A percentile compares a stretch with the other conserved stretches of the same genome.
These are phyloP conservation scores for Trichophyton verrucosum DNA, from an alignment of 2,329 filamentous ascomycete genomes.

Conservation along the genomic window DNA sequence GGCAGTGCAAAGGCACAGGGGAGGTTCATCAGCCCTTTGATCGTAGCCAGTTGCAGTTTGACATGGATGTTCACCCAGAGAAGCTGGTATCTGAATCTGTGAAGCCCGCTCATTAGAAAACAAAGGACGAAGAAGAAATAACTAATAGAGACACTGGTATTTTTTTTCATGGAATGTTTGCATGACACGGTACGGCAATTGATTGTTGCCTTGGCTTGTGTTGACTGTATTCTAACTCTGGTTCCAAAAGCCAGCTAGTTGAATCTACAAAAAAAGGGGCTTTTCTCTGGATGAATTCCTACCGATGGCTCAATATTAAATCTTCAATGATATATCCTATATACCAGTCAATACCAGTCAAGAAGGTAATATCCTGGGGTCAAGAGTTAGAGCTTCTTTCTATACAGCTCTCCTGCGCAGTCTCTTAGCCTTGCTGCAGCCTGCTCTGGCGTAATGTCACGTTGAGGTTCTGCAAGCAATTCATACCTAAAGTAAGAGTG, in stretches of 20 bases:
- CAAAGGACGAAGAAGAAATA: too few relatives aligned
- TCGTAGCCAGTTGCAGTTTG: conserved; percentile 44
- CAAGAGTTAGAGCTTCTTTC: conserved; percentile 43
- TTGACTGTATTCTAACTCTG: neutral
- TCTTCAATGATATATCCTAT: neutral
- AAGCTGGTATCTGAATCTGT: conserved; percentile 21
- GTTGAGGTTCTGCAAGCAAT: conserved; percentile 91
- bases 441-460: conserved; percentile 95
- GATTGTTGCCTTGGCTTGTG: neutral
- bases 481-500: conserved; percentile 49
- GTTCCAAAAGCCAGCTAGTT: neutral
- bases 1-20: conserved; percentile 56
- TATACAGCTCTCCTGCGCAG: conserved; percentile 73
- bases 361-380: neutral
- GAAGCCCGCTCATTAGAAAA: neutral
- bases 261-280: neutral
- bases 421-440: conserved; percentile 64
- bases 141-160: too few relatives aligned
- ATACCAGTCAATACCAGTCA: too few relatives aligned
- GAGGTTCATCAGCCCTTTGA: conserved; percentile 46
- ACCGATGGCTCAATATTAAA: neutral
- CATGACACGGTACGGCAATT: neutral
- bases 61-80: conserved; percentile 53
- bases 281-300: neutral
- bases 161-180: too few relatives aligned